Evolutionary conservation across 192 early-diverging fungal genomes (phyloP), one percentile per base, ranked within the genome.

Genomic region (Linnemannia hyalina): DNA sequence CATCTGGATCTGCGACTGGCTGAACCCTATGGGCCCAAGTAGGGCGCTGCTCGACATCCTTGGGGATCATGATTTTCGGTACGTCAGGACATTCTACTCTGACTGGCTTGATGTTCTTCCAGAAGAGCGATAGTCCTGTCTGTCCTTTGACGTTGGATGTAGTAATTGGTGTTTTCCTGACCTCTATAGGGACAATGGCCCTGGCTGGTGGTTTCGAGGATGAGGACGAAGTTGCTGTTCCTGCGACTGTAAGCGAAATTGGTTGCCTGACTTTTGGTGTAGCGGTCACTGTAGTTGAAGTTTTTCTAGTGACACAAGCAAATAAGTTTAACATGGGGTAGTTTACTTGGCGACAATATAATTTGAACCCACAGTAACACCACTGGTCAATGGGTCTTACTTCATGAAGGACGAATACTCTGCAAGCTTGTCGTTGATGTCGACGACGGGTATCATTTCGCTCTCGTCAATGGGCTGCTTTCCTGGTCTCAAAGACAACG

Each of bases 21-120:
- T 85, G 83, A 44, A 86, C 70, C 46, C 77, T 81, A 47, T 86
- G 84, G 1, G 84, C 84, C 84, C 84, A 86, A n/a, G 84, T 86
- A 23, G 84, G 84, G 0, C 84, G 73, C 13, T 54, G 36, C 44
- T 86, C 84, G 8, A 86, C 84, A 63, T 86, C 84, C 29, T 86
- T 86, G 18, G 84, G 84, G 57, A 86, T 86, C 35, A 81, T 86
- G 16, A 69, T 68, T 63, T 73, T 71, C 5, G 80, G 65, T 0
- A 74, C 44, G 36, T 86, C 84, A 18, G 84, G 84, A 65, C 84
- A 86, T 35, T 86, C 84, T 1, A 81, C 84, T 69, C 84, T 69
- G 22, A 81, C 79, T 3, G 84, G 84, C n/a, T 75, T 42, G 47
- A 86, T 86, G 42, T 86, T 86, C 65, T 86, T 86, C 84, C 84